phyloP scores from a whole-genome alignment of 208 protist species.

The Trypanosoma rangeli region DNA sequence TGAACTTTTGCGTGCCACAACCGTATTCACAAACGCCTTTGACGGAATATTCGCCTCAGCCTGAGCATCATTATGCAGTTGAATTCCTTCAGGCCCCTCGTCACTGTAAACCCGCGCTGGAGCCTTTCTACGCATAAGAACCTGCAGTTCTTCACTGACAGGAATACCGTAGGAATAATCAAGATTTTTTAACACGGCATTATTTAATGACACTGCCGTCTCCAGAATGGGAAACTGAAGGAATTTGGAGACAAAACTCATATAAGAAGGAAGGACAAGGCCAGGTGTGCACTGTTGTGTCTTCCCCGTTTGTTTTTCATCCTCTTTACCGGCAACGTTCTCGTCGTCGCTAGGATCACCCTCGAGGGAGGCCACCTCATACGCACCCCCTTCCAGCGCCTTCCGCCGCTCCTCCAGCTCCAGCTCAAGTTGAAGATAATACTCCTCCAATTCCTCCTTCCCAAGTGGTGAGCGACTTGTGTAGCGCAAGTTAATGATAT shows the following conservation, averaged over 20 bases:
- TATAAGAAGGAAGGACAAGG: constrained; percentile 61
- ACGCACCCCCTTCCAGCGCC: constrained; percentile 25
- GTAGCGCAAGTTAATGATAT: constrained; percentile 39
- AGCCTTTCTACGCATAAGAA: constrained; percentile 59
- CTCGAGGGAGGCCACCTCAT: constrained; percentile 31
- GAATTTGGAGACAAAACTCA: constrained; percentile 61
- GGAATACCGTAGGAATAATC: constrained; percentile 82
- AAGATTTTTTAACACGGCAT: constrained; percentile 41
- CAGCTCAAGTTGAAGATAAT: constrained; percentile 74
- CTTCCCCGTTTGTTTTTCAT: constrained; percentile 28
- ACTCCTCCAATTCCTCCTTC: constrained; percentile 85
- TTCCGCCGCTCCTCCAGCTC: constrained; percentile 53
- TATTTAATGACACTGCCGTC: constrained; percentile 38
- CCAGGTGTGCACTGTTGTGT: constrained; percentile 41
- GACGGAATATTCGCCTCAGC: constrained; percentile 83
- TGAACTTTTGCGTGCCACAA: constrained; percentile 37
- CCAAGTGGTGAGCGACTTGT: constrained; percentile 55
- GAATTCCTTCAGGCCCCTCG: constrained; percentile 54
- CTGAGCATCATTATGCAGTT: constrained; percentile 81
- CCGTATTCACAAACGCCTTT: constrained; percentile 45
- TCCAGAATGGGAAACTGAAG: constrained; percentile 79
- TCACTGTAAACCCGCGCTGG: constrained; percentile 58
- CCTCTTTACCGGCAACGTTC: constrained; percentile 32
- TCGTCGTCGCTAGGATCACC: constrained; percentile 40
- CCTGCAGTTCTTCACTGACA: constrained; percentile 71